These are phyloP conservation scores for Jacaranda copaia DNA, from an alignment of 257 asterid species.

Conservation along the genomic window DNA sequence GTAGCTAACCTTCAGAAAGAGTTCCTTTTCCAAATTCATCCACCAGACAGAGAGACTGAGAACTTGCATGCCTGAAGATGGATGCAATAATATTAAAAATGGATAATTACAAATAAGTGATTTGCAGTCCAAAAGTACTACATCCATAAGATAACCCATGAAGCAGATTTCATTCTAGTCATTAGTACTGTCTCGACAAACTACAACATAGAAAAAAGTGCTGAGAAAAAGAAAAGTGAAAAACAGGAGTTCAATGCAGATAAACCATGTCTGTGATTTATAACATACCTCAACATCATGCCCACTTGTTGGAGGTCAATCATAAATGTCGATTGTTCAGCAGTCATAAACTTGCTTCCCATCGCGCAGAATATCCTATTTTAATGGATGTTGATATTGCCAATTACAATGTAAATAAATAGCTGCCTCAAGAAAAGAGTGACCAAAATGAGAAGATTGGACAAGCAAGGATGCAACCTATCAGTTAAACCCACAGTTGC, in stretches of 20 bases:
- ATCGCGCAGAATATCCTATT: slow-evolving; percentile 93
- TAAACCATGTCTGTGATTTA: slow-evolving; percentile 2
- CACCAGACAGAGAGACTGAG: slow-evolving; percentile 83
- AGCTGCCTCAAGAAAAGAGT: slow-evolving; percentile 16
- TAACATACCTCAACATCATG: slow-evolving; percentile 85
- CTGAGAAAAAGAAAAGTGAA: slow-evolving; percentile 24
- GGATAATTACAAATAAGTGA: slow-evolving; percentile 16
- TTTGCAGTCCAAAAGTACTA: slow-evolving; percentile 25
- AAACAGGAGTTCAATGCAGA: slow-evolving; percentile 24
- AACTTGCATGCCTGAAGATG: slow-evolving; percentile 81
- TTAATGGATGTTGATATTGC: slow-evolving; percentile 31
- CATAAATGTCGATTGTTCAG: slow-evolving; percentile 98
- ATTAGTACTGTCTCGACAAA: background rate
- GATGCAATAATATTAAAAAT: slow-evolving; percentile 13
- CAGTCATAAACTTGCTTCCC: slow-evolving; percentile 96
- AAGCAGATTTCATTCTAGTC: slow-evolving; percentile 4
- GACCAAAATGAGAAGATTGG: slow-evolving; percentile 30
- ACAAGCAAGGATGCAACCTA: slow-evolving; percentile 56
- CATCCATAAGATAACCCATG: slow-evolving; percentile 16
- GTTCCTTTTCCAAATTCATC: slow-evolving; percentile 99
- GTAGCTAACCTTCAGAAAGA: slow-evolving; percentile 85
- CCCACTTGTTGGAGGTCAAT: slow-evolving; percentile 99
- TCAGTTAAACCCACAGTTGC: slow-evolving; percentile 97
- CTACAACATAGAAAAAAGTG: slow-evolving; percentile 3
- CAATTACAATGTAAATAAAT: slow-evolving; percentile 14